Base-by-base conservation (phyloP, 2,329 filamentous ascomycete genomes). In the Triangularia setosa region DNA sequence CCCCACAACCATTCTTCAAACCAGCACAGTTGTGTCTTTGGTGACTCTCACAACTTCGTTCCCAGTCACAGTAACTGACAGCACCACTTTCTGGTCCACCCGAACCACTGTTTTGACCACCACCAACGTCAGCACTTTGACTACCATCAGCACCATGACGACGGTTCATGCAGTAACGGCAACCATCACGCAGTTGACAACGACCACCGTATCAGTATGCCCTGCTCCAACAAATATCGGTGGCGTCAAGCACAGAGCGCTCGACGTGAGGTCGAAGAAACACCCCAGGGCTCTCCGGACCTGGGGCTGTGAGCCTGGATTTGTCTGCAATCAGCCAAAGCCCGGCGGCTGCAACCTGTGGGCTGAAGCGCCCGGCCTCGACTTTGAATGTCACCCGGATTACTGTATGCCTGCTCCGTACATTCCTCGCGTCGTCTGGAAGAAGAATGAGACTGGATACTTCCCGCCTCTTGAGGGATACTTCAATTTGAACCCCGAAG, bases 401-500 rank as follows among this genome's bases (percentile, higher is more conserved):
- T 73, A 79, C 67, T 87, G 84, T 68, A 73, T 81, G 1, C 68
- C 69, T 2, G 72, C 84, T 9, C 83, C 81, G 0, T 64, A 71
- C 0, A 72, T 76, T 65, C 69, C 70, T 1, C 68, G 68, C 1
- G 72, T 79, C 0, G 70, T 70, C 0, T 87, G 84, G 85, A 69
- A 73, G 0, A 69, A 73, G 1, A 79, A 80, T 62, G 63, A 77
- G 53, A 85, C 82, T 0, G 67, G 75, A 16, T 86, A 83, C 70
- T 87, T 82, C 67, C 82, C 82, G 1, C 79, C 82, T 1, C 79
- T 78, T 0, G 72, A 79, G 0, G 84, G 82, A 3, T 90, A 90
- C 72, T 91, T 87, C 76, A 83, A 90, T 64, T 79, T 91, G n/a
- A 79, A 87, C 62, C 85, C 89, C 0, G 73, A 78, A 1, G 80